Conservation (phyloP, 345 rosid species). For the Brassica rapa region DNA sequence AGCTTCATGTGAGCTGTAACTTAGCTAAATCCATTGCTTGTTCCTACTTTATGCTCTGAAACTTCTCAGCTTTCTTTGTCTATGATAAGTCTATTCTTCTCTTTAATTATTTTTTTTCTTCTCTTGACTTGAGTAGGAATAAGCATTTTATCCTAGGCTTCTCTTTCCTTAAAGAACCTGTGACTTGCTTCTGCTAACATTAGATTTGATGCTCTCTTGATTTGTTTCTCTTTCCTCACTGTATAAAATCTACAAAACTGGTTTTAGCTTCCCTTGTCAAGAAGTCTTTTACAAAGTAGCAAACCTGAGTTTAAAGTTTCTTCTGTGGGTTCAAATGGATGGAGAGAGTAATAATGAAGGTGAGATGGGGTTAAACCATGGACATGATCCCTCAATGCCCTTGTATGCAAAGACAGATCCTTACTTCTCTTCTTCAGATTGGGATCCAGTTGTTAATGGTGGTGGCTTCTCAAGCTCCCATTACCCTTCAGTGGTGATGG, state of each 20-base stretch:
- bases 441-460: slow-evolving; percentile 70
- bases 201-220: slow-evolving; percentile 70
- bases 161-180: slow-evolving; percentile 45
- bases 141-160: slow-evolving; percentile 45
- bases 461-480: slow-evolving; percentile 53
- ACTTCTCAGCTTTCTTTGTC: slow-evolving; percentile 79
- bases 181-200: slow-evolving; percentile 44
- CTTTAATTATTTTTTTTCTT: slow-evolving; percentile 43
- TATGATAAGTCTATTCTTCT: slow-evolving; percentile 38
- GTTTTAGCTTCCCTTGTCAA: slow-evolving; percentile 57
- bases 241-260: slow-evolving; percentile 64
- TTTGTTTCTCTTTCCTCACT: slow-evolving; percentile 50
- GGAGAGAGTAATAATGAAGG: slow-evolving; percentile 52
- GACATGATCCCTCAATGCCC: slow-evolving; percentile 48
- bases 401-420: slow-evolving; percentile 51
- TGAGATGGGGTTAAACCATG: slow-evolving; percentile 55
- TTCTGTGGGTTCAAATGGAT: slow-evolving; percentile 43
- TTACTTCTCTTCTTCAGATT: slow-evolving; percentile 73
- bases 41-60: slow-evolving; percentile 87
- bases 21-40: slow-evolving; percentile 59
- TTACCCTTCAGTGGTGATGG: slow-evolving; percentile 53
- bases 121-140: slow-evolving; percentile 44
- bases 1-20: slow-evolving; percentile 59
- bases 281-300: slow-evolving; percentile 61
- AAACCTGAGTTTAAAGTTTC: background rate